phyloP scores from a whole-genome alignment of 139 green algal genomes.

The Coelastrella sp. region DNA sequence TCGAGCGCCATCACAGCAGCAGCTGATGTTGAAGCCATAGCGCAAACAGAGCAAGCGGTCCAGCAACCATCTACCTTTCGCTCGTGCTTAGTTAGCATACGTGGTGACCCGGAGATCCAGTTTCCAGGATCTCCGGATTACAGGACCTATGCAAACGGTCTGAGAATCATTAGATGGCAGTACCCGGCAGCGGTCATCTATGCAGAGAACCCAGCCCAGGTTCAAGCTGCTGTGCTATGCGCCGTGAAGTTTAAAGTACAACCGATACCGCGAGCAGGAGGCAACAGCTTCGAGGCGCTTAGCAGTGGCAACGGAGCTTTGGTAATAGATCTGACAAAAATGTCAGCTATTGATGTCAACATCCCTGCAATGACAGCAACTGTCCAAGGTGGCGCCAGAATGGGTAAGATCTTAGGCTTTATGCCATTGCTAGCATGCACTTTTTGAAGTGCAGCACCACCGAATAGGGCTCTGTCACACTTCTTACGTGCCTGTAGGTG shows the following conservation, averaged over 20 bases:
- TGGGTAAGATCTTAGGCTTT: not conserved
- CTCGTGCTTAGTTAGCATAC: not conserved
- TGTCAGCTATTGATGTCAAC: not conserved
- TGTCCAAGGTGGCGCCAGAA: conserved; percentile 12
- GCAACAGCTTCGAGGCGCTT: conserved; percentile 38
- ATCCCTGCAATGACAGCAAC: not conserved
- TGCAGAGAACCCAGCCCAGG: not conserved
- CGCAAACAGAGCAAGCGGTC: not conserved
- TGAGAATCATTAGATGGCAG: conserved; percentile 22
- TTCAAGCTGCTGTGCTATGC: conserved; percentile 38
- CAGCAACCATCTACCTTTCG: not conserved
- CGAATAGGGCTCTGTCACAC: too few relatives aligned
- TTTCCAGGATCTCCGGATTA: conserved; percentile 21
- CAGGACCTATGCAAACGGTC: conserved; percentile 17
- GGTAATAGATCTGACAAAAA: conserved; percentile 33
- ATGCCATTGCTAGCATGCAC: too few relatives aligned
- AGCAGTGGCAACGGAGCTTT: conserved; percentile 20
- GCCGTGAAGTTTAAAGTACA: not conserved
- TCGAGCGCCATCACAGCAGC: not conserved
- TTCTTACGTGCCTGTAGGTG: too few relatives aligned
- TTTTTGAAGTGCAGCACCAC: too few relatives aligned
- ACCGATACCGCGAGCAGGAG: conserved; percentile 25
- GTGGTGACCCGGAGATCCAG: not conserved
- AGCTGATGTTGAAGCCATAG: not conserved
- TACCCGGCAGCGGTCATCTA: conserved; percentile 18